A percentile compares a stretch with the other conserved stretches of the same genome.
These are phyloP conservation scores for Nannizzia gypsea DNA, from an alignment of 2,329 filamentous ascomycete genomes.

Conservation along the genomic window DNA sequence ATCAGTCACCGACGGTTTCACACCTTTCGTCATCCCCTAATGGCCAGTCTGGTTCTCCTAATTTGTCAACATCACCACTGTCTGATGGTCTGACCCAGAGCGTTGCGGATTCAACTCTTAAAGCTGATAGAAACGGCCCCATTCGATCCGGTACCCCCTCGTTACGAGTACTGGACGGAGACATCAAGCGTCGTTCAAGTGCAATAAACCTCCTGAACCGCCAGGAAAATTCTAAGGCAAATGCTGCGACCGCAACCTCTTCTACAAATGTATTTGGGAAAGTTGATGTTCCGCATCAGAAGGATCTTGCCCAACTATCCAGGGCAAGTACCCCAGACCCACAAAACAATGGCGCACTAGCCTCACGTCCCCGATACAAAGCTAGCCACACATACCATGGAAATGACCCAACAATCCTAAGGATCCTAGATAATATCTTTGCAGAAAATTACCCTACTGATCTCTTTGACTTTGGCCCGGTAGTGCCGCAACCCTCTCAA, in stretches of 20 bases:
- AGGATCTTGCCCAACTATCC: constrained; percentile 20
- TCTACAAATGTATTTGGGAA: constrained; percentile 54
- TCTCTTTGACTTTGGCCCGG: constrained; percentile 59
- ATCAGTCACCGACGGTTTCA: constrained; percentile 15
- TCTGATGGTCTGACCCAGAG: constrained; percentile 21
- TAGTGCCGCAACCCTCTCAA: constrained; percentile 55
- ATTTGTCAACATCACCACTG: constrained; percentile 23
- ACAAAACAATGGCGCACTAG: constrained; percentile 21
- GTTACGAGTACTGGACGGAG: constrained; percentile 15
- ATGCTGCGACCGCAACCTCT: constrained; percentile 53
- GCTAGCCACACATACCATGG: constrained; percentile 75
- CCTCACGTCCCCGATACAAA: constrained; percentile 38
- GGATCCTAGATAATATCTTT: constrained; percentile 73
- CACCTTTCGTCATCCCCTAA: constrained; percentile 29
- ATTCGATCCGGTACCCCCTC: constrained; percentile 19
- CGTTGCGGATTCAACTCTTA: constrained; percentile 21
- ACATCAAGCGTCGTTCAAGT: constrained; percentile 37
- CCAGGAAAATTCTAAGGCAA: constrained; percentile 47
- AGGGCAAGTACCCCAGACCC: constrained; percentile 23
- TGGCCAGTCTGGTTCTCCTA: constrained; percentile 21
- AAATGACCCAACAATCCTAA: constrained; percentile 52
- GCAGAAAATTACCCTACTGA: constrained; percentile 51
- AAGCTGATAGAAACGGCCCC: constrained; percentile 1
- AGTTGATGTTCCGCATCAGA: constrained; percentile 44
- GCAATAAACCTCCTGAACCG: constrained; percentile 50